A percentile compares a stretch with the other conserved stretches of the same genome.
Conservation (phyloP, 306 rosid genomes). For the Trifolium subterraneum region DNA sequence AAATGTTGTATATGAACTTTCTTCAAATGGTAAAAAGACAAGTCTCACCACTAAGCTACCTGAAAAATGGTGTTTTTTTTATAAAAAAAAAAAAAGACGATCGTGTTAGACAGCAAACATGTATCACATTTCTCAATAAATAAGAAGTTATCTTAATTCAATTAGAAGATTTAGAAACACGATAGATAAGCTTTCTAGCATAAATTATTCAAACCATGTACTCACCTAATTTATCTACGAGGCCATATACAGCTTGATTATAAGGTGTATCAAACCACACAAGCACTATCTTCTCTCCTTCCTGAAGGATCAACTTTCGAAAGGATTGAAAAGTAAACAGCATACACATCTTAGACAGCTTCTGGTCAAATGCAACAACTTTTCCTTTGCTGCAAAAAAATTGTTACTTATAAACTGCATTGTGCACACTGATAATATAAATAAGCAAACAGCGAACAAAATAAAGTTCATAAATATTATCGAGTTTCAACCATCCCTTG, state of each 20-base stretch:
- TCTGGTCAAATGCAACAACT: conserved; percentile 63
- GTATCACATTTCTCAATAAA: too few relatives aligned
- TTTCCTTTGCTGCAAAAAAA: conserved; percentile 65
- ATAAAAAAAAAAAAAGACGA: conserved; percentile 10
- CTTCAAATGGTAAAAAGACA: conserved; percentile 95
- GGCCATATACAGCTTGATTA: conserved; percentile 92
- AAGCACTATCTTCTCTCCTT: conserved; percentile 97
- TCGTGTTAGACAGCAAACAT: conserved; percentile 25
- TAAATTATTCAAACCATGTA: conserved; percentile 35
- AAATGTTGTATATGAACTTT: conserved; percentile 88
- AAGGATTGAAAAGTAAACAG: conserved; percentile 84
- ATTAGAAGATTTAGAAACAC: conserved; percentile 31
- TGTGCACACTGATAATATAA: conserved; percentile 19
- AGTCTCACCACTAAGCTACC: conserved; percentile 96
- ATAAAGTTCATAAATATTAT: conserved; percentile 7
- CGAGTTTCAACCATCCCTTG: conserved; percentile 6
- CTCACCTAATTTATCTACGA: conserved; percentile 89
- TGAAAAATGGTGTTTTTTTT: conserved; percentile 47
- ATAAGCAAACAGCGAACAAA: not conserved
- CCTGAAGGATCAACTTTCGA: conserved; percentile 90
- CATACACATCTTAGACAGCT: conserved; percentile 84
- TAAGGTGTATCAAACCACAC: conserved; percentile 92
- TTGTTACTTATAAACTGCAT: conserved; percentile 26
- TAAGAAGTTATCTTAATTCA: too few relatives aligned
- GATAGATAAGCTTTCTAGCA: conserved; percentile 31